Conservation (phyloP, 2,329 filamentous ascomycete species). For the Fusarium guadeloupense region DNA sequence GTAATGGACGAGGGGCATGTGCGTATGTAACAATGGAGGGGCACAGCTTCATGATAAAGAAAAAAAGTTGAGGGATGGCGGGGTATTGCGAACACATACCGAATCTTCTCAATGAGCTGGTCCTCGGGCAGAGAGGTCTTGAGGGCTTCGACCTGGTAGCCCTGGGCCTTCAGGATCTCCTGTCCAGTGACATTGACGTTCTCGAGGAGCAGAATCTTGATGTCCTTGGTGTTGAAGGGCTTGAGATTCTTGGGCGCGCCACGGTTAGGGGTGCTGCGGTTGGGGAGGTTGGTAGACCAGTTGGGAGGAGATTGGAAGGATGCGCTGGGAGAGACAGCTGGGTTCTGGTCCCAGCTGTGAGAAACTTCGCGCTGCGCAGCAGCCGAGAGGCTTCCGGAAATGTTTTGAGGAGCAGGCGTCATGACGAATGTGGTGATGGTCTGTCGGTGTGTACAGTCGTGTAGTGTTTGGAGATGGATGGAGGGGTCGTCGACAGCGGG, state of each 20-base stretch:
- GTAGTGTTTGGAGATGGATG: slow-evolving; percentile 42
- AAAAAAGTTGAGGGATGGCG: slow-evolving; percentile 25
- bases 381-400: slow-evolving; percentile 51
- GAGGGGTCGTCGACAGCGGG: slow-evolving; percentile 23
- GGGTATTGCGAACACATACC: slow-evolving; percentile 60
- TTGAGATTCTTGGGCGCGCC: slow-evolving; percentile 79
- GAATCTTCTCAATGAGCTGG: slow-evolving; percentile 95
- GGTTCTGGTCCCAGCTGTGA: slow-evolving; percentile 65
- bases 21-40: slow-evolving; percentile 22
- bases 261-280: slow-evolving; percentile 48
- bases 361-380: slow-evolving; percentile 55
- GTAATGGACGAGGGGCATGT: slow-evolving; percentile 20
- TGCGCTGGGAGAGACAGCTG: slow-evolving; percentile 79
- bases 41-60: slow-evolving; percentile 18
- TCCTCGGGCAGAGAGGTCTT: slow-evolving; percentile 93
- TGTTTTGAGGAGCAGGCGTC: slow-evolving; percentile 59
- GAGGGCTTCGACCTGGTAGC: slow-evolving; percentile 93
- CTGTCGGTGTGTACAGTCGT: slow-evolving; percentile 16
- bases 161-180: slow-evolving; percentile 83
- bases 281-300: slow-evolving; percentile 58
- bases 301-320: slow-evolving; percentile 79
- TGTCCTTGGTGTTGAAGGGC: slow-evolving; percentile 93
- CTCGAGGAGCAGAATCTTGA: slow-evolving; percentile 94
- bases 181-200: slow-evolving; percentile 93
- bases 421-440: slow-evolving; percentile 45